Percentiles rank a stretch among this genome's conserved stretches.
phyloP scores from a whole-genome alignment of 495 filamentous ascomycete genomes.

The Podospora pseudoanserina region DNA sequence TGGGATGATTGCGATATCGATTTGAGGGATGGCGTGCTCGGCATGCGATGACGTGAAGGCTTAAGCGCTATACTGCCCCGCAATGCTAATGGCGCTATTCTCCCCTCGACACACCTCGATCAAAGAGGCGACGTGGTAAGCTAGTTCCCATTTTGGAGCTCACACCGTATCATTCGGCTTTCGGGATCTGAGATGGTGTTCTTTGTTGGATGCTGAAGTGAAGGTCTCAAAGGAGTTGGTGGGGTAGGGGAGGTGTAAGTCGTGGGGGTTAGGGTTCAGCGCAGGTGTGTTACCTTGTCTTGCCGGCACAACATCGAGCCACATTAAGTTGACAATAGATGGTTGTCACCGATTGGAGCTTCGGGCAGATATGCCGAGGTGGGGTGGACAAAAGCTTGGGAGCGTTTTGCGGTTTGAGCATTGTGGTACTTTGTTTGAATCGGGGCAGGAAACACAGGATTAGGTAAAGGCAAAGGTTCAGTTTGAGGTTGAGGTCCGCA shows the following conservation, averaged over 20 bases:
- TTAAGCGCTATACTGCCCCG: slow-evolving; percentile 8
- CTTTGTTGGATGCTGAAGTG: neutral
- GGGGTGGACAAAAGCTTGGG: neutral
- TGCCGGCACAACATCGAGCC: no score
- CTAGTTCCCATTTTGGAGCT: neutral
- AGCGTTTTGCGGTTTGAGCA: no score
- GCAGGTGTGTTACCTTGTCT: neutral
- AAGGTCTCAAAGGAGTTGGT: neutral
- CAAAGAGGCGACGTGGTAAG: neutral
- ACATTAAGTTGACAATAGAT: neutral
- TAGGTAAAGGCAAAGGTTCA: no score
- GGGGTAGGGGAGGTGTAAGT: neutral
- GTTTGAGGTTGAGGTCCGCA: no score
- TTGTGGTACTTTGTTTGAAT: no score
- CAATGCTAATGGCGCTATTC: slow-evolving; percentile 5
- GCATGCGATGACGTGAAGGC: slow-evolving; percentile 20
- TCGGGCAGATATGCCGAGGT: neutral
- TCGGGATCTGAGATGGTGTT: neutral
- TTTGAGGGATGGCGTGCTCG: slow-evolving; percentile 26
- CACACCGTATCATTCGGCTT: neutral
- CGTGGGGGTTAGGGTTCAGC: neutral
- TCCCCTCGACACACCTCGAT: neutral
- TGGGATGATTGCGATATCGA: slow-evolving; percentile 23
- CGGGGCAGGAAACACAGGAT: no score
- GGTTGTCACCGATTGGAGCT: neutral